Base-by-base conservation (phyloP, 2,329 filamentous ascomycete genomes). In the Fusarium azukiicola region DNA sequence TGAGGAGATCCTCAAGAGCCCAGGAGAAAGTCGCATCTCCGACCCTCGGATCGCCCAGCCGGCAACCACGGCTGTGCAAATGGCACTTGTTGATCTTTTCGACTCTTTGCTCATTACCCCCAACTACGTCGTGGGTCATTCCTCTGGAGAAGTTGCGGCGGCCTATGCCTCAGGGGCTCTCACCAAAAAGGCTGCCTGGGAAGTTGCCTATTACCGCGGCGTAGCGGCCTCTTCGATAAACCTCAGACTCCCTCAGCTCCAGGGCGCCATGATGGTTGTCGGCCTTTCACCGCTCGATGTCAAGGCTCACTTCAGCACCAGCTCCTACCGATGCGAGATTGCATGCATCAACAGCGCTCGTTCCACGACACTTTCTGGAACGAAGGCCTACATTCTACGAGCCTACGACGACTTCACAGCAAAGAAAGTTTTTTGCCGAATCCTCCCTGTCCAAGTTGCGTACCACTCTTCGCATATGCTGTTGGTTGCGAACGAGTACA, bases 381-480 rank as follows among this genome's bases (percentile, higher is more conserved):
- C 86, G 38, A 74, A 74, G 1, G 79, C 83, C 4, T 83, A 84
- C 21, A 83, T 90, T 27, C 67, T 84, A 1, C 66, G 72, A 10
- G 83, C 89, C 61, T 80, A 83, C 6, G 76, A 81, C 6, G 83
- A 88, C 14, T 78, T 90, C 23, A 75, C 80, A 17, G 71, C 73
- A 1, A 84, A 80, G 47, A 82, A 75, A 0, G 75, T 90, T 10
- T 88, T 87, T 52, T 83, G 84, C 63, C 85, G 85, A 8, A 72
- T 86, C 2, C 83, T 90, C 12, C 77, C 84, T 4, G 87, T 90
- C 17, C 81, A 84, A 10, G 83, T 85, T 6, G 88, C 89, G 3
- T 91, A 91, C 56, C 89, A 91, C 73, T 90, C 89, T 3, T 84
- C 84, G 3, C 88, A 90, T 40, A 90, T 91, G 89, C 81, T 80